Evolutionary conservation across 1,139 yeast species (phyloP), one percentile per base, ranked within the genome.

Genomic region (Candida labiduridarum): DNA sequence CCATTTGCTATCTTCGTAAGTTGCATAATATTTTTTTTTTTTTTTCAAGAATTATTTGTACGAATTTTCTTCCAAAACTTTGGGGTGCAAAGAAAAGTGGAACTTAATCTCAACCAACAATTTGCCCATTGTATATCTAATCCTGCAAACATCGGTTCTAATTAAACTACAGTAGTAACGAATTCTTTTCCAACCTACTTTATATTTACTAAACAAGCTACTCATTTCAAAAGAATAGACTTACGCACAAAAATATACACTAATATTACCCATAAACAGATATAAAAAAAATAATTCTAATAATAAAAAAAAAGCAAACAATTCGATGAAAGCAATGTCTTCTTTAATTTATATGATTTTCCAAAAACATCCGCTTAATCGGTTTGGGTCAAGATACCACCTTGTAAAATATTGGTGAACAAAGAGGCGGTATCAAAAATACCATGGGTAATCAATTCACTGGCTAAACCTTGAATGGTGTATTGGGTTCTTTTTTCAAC

Each of bases 311-410:
- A 38, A 19, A 22, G 41, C 41, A 38, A 38, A 38, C 30, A 38
- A 38, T 38, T 38, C 16, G 11, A 14, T 7, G 5, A 22, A 22
- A 7, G 22, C 14, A 22, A 22, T 38, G 31, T 22, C 15, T 22
- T 38, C 31, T 12, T 38, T 38, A 19, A 12, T n/a, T 38, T 22
- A 22, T n/a, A 3, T 14, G 14, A 8, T 14, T 14, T 4, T 8
- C 22, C 38, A 34, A 39, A 39, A 22, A 11, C 15, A 15, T 22
- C 15, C 16, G 30, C 34, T 33, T 42, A 42, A 34, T 43, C 41
- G 10, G 31, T 43, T 43, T 43, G 41, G 33, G 46, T 43, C 22
- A 44, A 44, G 41, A 44, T 36, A 44, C 46, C 46, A 44, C 46
- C 46, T 25, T 44, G 15, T 15, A 44, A 44, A 27, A 36, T 5